Conservation (phyloP, 495 filamentous ascomycete genomes). For the Penicillium crystallinum region DNA sequence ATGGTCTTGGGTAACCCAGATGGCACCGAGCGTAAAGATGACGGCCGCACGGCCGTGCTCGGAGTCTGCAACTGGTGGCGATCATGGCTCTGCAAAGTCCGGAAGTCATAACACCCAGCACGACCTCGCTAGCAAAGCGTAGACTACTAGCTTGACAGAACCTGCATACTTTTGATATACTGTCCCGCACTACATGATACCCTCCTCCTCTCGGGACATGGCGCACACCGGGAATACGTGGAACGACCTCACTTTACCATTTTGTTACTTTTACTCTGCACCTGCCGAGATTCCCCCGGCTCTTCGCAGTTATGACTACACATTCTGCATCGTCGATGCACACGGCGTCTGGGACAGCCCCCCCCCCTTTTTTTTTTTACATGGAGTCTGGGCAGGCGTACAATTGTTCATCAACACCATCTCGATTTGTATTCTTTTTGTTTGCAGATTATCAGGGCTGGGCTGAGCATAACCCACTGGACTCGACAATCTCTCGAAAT, state of each 20-base stretch:
- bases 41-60: constrained; percentile 56
- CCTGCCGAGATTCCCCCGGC: constrained; percentile 12
- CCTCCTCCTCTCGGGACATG: constrained; percentile 1
- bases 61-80: constrained; percentile 60
- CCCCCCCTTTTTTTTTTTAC: constrained; percentile 6
- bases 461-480: not conserved
- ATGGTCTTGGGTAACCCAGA: constrained; percentile 59
- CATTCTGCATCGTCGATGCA: constrained; percentile 12
- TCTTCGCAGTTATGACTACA: constrained; percentile 9
- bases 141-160: not conserved
- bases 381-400: constrained; percentile 11
- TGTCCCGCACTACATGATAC: constrained; percentile 21
- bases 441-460: constrained; percentile 8
- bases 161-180: not conserved
- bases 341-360: constrained; percentile 11
- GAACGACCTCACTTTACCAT: constrained; percentile 11
- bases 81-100: constrained; percentile 46
- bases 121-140: not conserved
- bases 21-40: constrained; percentile 56
- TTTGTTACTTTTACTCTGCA: constrained; percentile 5
- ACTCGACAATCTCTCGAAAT: not conserved
- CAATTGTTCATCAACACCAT: not conserved
- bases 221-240: constrained; percentile 6
- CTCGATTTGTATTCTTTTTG: not conserved
- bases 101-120: constrained; percentile 13